These are phyloP conservation scores for Rostrohypoxylon terebratum DNA, from an alignment of 495 filamentous ascomycete species.

Conservation along the genomic window DNA sequence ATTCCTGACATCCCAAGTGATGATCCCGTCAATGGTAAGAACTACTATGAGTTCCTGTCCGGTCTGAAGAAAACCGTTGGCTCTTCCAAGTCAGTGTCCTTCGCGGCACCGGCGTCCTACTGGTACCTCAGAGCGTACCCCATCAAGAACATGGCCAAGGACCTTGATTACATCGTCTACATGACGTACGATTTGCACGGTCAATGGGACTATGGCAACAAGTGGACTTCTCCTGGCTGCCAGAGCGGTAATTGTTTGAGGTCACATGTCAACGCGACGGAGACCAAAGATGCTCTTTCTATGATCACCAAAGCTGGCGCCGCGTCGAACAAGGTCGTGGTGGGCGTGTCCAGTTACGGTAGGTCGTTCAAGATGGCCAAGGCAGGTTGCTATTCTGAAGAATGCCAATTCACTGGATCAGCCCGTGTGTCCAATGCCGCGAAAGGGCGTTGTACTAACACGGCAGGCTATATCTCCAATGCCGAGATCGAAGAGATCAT, in stretches of 20 bases:
- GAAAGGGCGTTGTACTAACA: conserved; percentile 14
- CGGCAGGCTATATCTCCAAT: conserved; percentile 14
- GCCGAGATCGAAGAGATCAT: conserved; percentile 25
- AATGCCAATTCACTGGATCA: conserved; percentile 6
- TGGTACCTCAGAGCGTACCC: conserved; percentile 43
- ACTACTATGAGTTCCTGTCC: conserved; percentile 44
- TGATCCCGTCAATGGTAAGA: conserved; percentile 27
- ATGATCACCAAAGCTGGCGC: conserved; percentile 25
- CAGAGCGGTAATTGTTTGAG: conserved; percentile 7
- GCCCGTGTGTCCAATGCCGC: neutral
- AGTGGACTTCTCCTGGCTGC: conserved; percentile 8
- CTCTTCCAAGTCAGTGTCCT: conserved; percentile 41
- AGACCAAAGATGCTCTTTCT: conserved; percentile 5
- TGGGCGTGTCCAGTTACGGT: conserved; percentile 11
- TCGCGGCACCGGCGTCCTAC: conserved; percentile 46
- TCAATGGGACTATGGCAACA: conserved; percentile 22
- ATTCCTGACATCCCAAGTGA: conserved; percentile 46
- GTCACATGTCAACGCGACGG: conserved; percentile 17
- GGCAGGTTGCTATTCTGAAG: conserved; percentile 2
- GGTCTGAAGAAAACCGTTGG: conserved; percentile 31
- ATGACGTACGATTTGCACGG: conserved; percentile 53
- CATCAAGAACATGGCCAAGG: conserved; percentile 39
- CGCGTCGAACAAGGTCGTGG: conserved; percentile 13
- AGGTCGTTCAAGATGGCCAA: conserved; percentile 23
- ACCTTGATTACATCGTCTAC: conserved; percentile 50